Conservation (phyloP, 176 grass and related monocot genomes). For the Melocanna baccifera region DNA sequence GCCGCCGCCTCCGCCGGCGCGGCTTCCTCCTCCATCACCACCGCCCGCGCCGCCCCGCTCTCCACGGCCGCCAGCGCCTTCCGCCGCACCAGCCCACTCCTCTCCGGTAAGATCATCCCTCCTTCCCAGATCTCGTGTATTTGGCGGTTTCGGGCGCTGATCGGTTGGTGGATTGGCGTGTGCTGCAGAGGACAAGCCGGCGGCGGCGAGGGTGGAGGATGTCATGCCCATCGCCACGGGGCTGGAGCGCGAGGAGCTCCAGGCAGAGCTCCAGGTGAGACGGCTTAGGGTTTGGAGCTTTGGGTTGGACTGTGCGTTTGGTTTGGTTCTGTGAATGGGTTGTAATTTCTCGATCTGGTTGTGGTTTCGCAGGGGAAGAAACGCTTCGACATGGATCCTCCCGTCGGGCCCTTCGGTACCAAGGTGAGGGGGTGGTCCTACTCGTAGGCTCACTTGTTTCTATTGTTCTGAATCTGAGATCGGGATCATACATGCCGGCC, state of each 20-base stretch:
- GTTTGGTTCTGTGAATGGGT: not conserved
- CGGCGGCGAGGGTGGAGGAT: conserved; percentile 58
- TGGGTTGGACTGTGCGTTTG: conserved; percentile 1
- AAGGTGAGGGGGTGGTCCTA: conserved; percentile 48
- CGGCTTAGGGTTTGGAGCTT: not conserved
- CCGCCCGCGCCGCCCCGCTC: conserved; percentile 24
- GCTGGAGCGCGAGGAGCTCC: conserved; percentile 77
- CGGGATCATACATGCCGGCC: not conserved
- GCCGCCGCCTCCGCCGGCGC: conserved; percentile 26
- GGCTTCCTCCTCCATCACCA: conserved; percentile 1
- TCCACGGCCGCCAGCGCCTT: conserved; percentile 47
- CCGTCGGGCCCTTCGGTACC: conserved; percentile 78
- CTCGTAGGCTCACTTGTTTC: not conserved
- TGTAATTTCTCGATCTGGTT: conserved; percentile 44
- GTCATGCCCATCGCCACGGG: conserved; percentile 87
- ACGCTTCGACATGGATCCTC: conserved; percentile 84
- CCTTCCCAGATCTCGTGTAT: conserved; percentile 29
- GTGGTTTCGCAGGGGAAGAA: conserved; percentile 65
- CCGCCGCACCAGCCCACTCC: conserved; percentile 61
- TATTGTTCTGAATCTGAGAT: not conserved
- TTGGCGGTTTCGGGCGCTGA: not conserved
- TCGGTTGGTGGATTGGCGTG: conserved; percentile 21
- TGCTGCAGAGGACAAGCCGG: conserved; percentile 55
- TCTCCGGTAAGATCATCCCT: conserved; percentile 50
- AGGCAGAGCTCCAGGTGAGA: conserved; percentile 61